These are phyloP conservation scores for Pelargonium fulgidum DNA, from an alignment of 441 rosid species.

Conservation along the genomic window DNA sequence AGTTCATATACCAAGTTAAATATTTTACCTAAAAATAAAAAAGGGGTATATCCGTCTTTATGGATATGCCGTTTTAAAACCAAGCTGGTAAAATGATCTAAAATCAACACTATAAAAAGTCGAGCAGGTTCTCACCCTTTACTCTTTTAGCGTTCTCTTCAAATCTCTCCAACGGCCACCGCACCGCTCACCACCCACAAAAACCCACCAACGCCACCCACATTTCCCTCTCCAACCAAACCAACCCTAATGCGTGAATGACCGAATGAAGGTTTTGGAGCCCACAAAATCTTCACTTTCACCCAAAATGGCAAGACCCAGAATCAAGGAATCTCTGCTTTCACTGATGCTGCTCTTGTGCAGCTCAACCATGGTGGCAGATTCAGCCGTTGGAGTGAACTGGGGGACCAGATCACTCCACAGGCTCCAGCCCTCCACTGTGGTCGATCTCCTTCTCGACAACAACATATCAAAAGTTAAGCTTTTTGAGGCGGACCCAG, in stretches of 20 bases:
- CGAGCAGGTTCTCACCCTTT: neutral
- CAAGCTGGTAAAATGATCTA: no score
- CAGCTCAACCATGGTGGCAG: slow-evolving; percentile 25
- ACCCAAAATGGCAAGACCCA: slow-evolving; percentile 17
- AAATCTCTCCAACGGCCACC: neutral
- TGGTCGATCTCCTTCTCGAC: slow-evolving; percentile 76
- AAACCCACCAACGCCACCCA: neutral
- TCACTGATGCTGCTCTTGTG: slow-evolving; percentile 22
- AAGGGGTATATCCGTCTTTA: no score
- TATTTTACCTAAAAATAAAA: no score
- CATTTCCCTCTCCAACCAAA: neutral
- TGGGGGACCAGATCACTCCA: slow-evolving; percentile 79
- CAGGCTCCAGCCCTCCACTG: slow-evolving; percentile 69
- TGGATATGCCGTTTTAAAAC: no score
- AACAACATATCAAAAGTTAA: slow-evolving; percentile 72
- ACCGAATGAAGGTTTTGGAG: no score
- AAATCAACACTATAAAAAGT: neutral
- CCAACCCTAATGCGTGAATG: no score
- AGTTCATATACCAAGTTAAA: no score
- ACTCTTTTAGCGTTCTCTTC: neutral
- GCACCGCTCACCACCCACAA: neutral
- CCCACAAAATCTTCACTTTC: neutral
- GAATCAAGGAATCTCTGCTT: slow-evolving; percentile 10
- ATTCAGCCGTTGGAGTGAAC: slow-evolving; percentile 78
- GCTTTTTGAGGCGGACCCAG: slow-evolving; percentile 77